Base-by-base conservation (phyloP, 129 eudicot genomes). In the Escallonia herrerae region DNA sequence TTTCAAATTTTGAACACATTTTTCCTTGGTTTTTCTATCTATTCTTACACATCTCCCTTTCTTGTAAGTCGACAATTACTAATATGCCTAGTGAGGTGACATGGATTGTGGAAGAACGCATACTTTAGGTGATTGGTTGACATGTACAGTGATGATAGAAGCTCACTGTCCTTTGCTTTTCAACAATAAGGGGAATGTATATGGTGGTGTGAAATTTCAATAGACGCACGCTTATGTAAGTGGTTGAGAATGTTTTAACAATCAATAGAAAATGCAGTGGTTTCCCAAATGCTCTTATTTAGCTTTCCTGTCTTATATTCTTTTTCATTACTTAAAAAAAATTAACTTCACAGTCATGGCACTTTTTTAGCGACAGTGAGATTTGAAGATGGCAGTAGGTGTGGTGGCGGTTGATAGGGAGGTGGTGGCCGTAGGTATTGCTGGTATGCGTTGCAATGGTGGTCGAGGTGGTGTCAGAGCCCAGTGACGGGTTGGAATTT, bases 111-210 rank as follows among this genome's bases (percentile, higher is more conserved):
- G 14, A 62, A 47, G 33, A 60, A 56, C 37, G 58, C 60, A 65
- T 65, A 49, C 47, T 14, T 58, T 58, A 58, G 69, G 33, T 22
- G 33, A 22, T 22, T 56, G 14, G 48, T 47, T 65, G 54, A 44
- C 67, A 74, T 65, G 67, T 65, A 65, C 62, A 68, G 75, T 53
- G 64, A 56, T 68, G 53, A 68, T 55, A 61, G 69, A 37, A 56
- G 69, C 65, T 46, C 56, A 57, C 60, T 39, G 42, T 61, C 65
- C 22, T 53, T n/a, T 53, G 22, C 14, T 74, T 54, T 33, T 15
- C 11, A 47, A 42, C 38, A 65, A 59, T 58, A 74, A 65, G 55
- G 44, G 9, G 52, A 40, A 61, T 53, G 50, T 53, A 52, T 55
- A 39, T 33, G 64, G 47, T 46, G 56, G 40, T 58, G 65, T 58